phyloP scores from a whole-genome alignment of 2,329 filamentous ascomycete genomes.

The Sporothrix luriei region DNA sequence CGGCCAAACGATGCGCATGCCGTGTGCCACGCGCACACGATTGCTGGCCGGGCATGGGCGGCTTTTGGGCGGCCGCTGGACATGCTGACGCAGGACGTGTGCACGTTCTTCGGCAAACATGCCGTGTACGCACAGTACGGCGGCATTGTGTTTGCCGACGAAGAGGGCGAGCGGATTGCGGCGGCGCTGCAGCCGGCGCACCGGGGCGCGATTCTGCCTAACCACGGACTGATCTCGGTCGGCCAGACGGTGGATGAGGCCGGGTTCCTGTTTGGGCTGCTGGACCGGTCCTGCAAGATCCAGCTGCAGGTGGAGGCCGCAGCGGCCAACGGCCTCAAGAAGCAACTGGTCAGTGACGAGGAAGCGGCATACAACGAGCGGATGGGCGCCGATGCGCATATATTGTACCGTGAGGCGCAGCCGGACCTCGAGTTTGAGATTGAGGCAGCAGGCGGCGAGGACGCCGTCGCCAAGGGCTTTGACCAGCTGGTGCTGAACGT shows the following conservation, averaged over 20 bases:
- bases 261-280: constrained; percentile 67
- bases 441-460: constrained; percentile 45
- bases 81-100: constrained; percentile 71
- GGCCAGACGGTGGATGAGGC: constrained; percentile 74
- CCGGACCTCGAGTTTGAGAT: constrained; percentile 53
- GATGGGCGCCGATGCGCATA: constrained; percentile 53
- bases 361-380: constrained; percentile 47
- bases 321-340: constrained; percentile 47
- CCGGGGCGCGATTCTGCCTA: constrained; percentile 67
- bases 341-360: constrained; percentile 47
- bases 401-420: constrained; percentile 52
- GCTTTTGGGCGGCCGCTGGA: constrained; percentile 66
- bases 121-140: constrained; percentile 63
- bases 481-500: constrained; percentile 35
- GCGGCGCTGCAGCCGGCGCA: constrained; percentile 59
- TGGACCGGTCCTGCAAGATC: constrained; percentile 69
- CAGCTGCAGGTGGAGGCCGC: constrained; percentile 71
- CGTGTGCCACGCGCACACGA: constrained; percentile 69
- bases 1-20: constrained; percentile 63
- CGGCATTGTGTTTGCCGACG: constrained; percentile 58
- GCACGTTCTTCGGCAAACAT: constrained; percentile 64
- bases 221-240: constrained; percentile 72
- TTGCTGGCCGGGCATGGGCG: constrained; percentile 67
- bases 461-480: constrained; percentile 39
- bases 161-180: constrained; percentile 68